Conservation (phyloP, 2,329 filamentous ascomycete genomes). For the Drechslera avenae region DNA sequence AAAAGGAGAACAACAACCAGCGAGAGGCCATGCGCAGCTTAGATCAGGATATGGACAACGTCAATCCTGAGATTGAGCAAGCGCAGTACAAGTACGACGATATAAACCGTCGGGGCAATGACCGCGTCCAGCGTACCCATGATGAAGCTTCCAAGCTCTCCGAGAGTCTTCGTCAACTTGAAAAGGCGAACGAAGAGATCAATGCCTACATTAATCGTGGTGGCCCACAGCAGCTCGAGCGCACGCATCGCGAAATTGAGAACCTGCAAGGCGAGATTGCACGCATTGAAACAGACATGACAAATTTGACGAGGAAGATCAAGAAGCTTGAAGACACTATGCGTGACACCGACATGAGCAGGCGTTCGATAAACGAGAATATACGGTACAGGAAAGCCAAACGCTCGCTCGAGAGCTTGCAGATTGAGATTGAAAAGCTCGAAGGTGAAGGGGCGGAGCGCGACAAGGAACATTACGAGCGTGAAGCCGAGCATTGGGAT, state of each 20-base stretch:
- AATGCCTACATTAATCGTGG: constrained; percentile 77
- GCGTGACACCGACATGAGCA: constrained; percentile 78
- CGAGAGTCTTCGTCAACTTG: constrained; percentile 77
- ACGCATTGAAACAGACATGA: constrained; percentile 70
- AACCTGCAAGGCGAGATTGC: constrained; percentile 69
- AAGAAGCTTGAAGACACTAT: constrained; percentile 80
- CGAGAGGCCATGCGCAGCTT: constrained; percentile 70
- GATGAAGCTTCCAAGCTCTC: constrained; percentile 73
- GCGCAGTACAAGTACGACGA: constrained; percentile 80
- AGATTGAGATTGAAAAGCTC: constrained; percentile 73
- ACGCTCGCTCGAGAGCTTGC: constrained; percentile 69
- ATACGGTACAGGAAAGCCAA: constrained; percentile 80
- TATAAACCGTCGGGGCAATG: constrained; percentile 70
- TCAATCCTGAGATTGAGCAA: constrained; percentile 76
- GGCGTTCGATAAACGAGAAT: constrained; percentile 88
- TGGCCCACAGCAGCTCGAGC: constrained; percentile 72
- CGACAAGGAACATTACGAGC: constrained; percentile 75
- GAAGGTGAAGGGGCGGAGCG: constrained; percentile 80
- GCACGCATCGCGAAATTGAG: constrained; percentile 71
- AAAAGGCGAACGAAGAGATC: constrained; percentile 76
- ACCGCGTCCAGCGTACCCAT: constrained; percentile 73
- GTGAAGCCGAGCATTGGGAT: constrained; percentile 71
- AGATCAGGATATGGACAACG: constrained; percentile 73
- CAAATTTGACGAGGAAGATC: constrained; percentile 68
- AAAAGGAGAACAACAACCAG: constrained; percentile 69